phyloP scores from a whole-genome alignment of 73 alveolate genomes.

The Paraurostyla sp. region DNA sequence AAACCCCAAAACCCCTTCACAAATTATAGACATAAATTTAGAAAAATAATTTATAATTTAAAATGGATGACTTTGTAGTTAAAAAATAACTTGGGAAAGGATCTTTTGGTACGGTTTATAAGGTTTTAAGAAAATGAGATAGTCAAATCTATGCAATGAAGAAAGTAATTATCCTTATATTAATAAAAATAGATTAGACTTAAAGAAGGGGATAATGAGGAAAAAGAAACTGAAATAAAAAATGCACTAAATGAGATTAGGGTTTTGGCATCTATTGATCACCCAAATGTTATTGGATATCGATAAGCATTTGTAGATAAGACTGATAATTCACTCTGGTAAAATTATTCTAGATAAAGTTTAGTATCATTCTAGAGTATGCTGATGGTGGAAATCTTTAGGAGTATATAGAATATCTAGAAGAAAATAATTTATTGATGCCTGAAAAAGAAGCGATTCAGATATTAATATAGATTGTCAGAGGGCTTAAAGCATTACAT shows the following conservation, averaged over 20 bases:
- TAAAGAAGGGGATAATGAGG: neutral
- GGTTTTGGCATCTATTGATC: conserved; percentile 83
- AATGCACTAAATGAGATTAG: conserved; percentile 91
- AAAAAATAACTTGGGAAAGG: neutral
- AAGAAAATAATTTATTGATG: conserved; percentile 65
- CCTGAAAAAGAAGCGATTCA: conserved; percentile 79
- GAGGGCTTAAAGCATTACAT: conserved; percentile 78
- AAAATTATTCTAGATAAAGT: conserved; percentile 31
- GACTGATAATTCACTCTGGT: conserved; percentile 76
- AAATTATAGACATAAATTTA: neutral
- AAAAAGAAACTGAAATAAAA: conserved; percentile 76
- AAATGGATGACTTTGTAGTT: conserved; percentile 28
- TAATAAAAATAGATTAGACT: conserved; percentile 4
- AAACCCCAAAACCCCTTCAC: conserved; percentile 20
- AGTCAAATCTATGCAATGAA: conserved; percentile 6
- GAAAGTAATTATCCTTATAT: neutral
- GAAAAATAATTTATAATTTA: neutral
- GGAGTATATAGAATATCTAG: conserved; percentile 60
- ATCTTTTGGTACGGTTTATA: conserved; percentile 9
- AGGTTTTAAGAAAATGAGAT: conserved; percentile 1
- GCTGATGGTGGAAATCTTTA: conserved; percentile 89
- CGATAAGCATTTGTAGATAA: conserved; percentile 87
- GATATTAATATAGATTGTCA: conserved; percentile 76
- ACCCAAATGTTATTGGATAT: conserved; percentile 82
- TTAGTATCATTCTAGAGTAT: conserved; percentile 87